A percentile compares a stretch with the other conserved stretches of the same genome.
These are phyloP conservation scores for Ophiostoma sp. DNA, from an alignment of 2,329 filamentous ascomycete species.

Conservation along the genomic window DNA sequence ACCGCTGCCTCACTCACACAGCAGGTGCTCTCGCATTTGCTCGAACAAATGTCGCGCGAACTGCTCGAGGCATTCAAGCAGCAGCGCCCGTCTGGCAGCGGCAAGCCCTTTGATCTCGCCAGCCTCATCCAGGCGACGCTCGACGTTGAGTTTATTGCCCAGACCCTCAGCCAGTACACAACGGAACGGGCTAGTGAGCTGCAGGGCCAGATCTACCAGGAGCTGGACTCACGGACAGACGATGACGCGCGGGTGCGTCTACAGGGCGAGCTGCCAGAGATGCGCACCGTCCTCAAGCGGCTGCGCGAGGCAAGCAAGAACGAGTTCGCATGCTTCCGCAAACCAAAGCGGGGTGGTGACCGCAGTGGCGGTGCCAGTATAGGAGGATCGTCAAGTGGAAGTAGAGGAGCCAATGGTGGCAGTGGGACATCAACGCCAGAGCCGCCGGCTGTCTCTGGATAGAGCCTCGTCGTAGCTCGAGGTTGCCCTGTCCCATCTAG, in stretches of 20 bases:
- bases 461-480: not conserved
- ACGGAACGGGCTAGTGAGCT: constrained; percentile 74
- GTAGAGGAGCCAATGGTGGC: not conserved
- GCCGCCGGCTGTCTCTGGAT: not conserved
- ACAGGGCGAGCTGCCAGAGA: constrained; percentile 82
- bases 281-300: constrained; percentile 80
- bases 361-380: constrained; percentile 6
- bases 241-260: constrained; percentile 73
- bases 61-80: constrained; percentile 75
- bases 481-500: not conserved
- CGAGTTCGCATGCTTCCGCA: constrained; percentile 82
- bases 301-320: constrained; percentile 74
- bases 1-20: constrained; percentile 69
- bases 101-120: constrained; percentile 59
- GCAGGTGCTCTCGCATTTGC: constrained; percentile 77
- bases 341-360: constrained; percentile 43
- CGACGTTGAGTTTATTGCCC: constrained; percentile 93
- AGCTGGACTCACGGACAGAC: constrained; percentile 82
- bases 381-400: not conserved
- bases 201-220: constrained; percentile 82
- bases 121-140: constrained; percentile 95
- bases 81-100: constrained; percentile 34
- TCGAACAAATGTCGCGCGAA: constrained; percentile 72
- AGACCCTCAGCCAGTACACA: constrained; percentile 85
- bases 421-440: constrained; percentile 15